Base-by-base conservation (phyloP, 331 rosid genomes). In the Rosa hybrid region DNA sequence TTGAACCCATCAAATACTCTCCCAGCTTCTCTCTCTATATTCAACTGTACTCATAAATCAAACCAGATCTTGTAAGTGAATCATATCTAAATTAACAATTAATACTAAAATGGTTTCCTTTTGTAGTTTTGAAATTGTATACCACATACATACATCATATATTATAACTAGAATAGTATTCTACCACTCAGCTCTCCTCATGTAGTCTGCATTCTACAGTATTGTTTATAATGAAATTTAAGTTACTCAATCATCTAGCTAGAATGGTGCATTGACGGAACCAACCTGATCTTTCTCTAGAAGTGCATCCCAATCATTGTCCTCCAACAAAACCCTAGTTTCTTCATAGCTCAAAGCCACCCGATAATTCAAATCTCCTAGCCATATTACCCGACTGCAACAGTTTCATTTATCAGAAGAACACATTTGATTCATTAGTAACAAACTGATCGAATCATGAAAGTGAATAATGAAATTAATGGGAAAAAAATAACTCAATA, bases 331-430 rank as follows among this genome's bases (percentile, higher is more conserved):
- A 53, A 72, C 78, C 76, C 90, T 87, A 41, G 98, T 90, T 82
- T 91, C 90, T 25, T 95, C 92, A 46, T 95, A 95, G 84, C 93
- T 95, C 93, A 95, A 81, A 42, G 97, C 81, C 82, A 92, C 86
- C 10, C 98, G 87, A 72, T 95, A 95, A 63, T 95, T 95, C 92
- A 95, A 90, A 84, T 95, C 98, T 79, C 98, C 98, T 2, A 92
- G 86, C 98, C 98, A 95, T 71, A 95, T 82, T 79, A 92, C 81
- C 84, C 97, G 96, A 51, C 98, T 94, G 84, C 83, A 78, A 71
- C 34, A 64, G 72, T 80, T 75, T 74, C 27, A 81, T 38, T 25
- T 27, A 59, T 7, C 34, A 60, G 34, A 68, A 23, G 30, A 50
- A 16, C 45, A 17, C 64, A 10, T 46, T 17, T n/a, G 25, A 51